Base-by-base conservation (phyloP, 164 flowering plant species). In the Saururus chinensis region DNA sequence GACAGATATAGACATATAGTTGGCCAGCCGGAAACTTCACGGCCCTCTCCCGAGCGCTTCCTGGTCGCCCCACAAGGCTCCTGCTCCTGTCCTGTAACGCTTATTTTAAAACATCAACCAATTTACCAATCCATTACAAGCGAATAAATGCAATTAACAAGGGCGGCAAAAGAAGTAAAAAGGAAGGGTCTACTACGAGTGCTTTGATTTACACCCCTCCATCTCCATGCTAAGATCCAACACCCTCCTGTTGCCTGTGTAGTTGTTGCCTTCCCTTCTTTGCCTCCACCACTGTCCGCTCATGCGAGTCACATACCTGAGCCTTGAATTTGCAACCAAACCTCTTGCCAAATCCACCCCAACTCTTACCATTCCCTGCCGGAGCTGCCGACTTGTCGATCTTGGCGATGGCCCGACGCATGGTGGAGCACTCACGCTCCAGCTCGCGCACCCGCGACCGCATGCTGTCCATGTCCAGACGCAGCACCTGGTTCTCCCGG, bases 261-360 rank as follows among this genome's bases (percentile, higher is more conserved):
- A 20, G 58, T 21, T 26, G 55, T 45, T 30, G 64, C 53, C 64
- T 68, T 58, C 71, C 66, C 58, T 71, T 83, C 60, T 57, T 65
- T 19, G 77, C 55, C n/a, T 84, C 84, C 22, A 80, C 82, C 11
- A 81, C 88, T 49, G 84, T 71, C 55, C 80, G 67, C 60, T 88
- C 85, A 22, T 87, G 98, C 7, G 97, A 93, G 74, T 93, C 98
- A 64, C 98, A 86, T 9, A 93, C 98, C 64, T 93, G 98, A 1
- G 92, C 85, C 80, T 86, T 90, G 74, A 89, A 93, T 71, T 88
- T 93, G 40, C 98, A 93, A 62, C 98, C 91, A 21, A 93, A 82
- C 71, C 69, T 80, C 63, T 69, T 74, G 16, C 72, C 73, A 41
- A 90, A 35, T 40, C 90, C 78, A 40, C 70, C 75, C 71, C 75